phyloP scores from a whole-genome alignment of 2,329 filamentous ascomycete species.

The Xylaria digitata region DNA sequence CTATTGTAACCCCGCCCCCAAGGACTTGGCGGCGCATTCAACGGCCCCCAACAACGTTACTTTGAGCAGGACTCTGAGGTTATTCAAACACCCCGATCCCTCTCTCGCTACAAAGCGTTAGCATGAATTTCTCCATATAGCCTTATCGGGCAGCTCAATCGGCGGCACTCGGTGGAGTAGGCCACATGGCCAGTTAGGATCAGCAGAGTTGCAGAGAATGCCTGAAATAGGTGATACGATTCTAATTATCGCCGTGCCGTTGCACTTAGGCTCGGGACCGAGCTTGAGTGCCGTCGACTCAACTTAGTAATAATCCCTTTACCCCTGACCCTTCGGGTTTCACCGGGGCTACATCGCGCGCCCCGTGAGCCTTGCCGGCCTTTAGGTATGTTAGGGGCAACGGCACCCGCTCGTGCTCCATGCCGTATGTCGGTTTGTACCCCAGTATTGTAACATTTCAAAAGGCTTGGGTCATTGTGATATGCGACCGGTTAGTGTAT shows the following conservation, averaged over 20 bases:
- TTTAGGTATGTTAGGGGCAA: neutral
- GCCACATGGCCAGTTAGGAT: conserved; percentile 22
- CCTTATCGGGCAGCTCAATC: conserved; percentile 25
- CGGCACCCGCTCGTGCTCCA: neutral
- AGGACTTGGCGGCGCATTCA: neutral
- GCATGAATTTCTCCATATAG: conserved; percentile 3
- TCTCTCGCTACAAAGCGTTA: neutral
- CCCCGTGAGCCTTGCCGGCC: too few relatives aligned
- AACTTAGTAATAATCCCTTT: neutral
- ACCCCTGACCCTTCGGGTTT: conserved; percentile 10
- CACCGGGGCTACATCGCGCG: neutral
- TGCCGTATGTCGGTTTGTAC: neutral
- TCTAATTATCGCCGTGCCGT: neutral
- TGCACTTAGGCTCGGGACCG: neutral
- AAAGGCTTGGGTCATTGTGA: neutral
- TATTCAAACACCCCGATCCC: conserved; percentile 19
- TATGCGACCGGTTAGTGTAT: neutral
- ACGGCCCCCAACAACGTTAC: conserved; percentile 1
- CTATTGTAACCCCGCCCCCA: neutral
- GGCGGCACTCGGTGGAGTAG: conserved; percentile 17
- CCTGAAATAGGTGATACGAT: neutral
- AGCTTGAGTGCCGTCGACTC: neutral
- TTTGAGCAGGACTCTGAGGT: conserved; percentile 4
- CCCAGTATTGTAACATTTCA: neutral
- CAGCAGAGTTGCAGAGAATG: neutral